Evolutionary conservation across 352 stramenopile species (phyloP).

Genomic region (Globisporangium heterothallicum): DNA sequence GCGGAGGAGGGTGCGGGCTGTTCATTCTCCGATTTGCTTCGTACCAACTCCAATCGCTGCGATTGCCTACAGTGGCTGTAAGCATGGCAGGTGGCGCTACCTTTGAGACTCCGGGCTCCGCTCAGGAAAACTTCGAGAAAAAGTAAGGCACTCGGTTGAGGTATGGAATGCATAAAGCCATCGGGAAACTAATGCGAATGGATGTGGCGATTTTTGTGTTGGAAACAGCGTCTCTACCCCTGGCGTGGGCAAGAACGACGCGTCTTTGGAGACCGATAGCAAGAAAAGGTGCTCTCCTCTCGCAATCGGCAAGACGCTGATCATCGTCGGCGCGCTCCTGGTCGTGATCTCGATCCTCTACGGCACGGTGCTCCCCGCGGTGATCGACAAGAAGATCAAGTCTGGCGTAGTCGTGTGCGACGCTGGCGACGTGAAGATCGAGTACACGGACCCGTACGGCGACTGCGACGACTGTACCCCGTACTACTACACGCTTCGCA

Average conservation of each 20-base stretch:
- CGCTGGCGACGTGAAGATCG: slow-evolving; percentile 20
- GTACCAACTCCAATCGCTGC: no score
- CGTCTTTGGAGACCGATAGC: no score
- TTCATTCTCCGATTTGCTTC: no score
- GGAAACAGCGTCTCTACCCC: slow-evolving; percentile 1
- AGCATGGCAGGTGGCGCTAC: no score
- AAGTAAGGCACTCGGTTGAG: no score
- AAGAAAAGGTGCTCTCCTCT: slow-evolving; percentile 15
- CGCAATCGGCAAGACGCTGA: slow-evolving; percentile 20
- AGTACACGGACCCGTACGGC: slow-evolving; percentile 41
- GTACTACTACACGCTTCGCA: slow-evolving; percentile 40
- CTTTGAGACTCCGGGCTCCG: no score
- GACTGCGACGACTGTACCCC: slow-evolving; percentile 47
- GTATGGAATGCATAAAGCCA: no score
- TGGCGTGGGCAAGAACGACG: not conserved
- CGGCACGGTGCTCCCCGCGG: slow-evolving; percentile 22
- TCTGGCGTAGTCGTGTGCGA: slow-evolving; percentile 33
- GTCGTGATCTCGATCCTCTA: slow-evolving; percentile 32
- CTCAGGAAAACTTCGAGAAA: no score
- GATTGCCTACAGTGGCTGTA: no score
- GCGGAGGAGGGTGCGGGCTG: no score
- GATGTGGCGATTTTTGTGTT: no score
- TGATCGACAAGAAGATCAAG: slow-evolving; percentile 34
- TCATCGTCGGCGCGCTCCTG: slow-evolving; percentile 25
- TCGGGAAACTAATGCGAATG: no score